These are phyloP conservation scores for Cercospora janseana DNA, from an alignment of 2,329 filamentous ascomycete genomes.

Conservation along the genomic window DNA sequence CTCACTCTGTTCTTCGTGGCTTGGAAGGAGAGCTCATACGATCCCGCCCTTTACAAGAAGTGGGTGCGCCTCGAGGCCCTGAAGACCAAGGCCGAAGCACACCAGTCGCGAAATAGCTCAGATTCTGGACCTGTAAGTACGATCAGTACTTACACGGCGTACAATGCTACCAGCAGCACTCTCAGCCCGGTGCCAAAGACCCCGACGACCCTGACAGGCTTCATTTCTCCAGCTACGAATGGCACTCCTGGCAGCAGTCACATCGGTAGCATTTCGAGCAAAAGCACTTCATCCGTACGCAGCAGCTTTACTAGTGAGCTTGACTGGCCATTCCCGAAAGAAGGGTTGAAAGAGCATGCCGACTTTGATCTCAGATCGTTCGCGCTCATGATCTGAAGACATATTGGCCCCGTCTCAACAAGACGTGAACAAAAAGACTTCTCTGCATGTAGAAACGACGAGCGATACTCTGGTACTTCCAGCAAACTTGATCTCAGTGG, in stretches of 20 bases:
- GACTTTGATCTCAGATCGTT: conserved; percentile 14
- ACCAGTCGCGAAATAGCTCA: conserved; percentile 5
- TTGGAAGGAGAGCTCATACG: conserved; percentile 18
- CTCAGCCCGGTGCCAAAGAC: background rate
- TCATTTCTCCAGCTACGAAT: conserved; percentile 3
- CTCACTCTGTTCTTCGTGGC: conserved; percentile 20
- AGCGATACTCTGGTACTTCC: too few relatives aligned
- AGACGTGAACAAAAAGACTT: too few relatives aligned
- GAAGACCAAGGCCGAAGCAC: conserved; percentile 13
- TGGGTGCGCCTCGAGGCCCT: conserved; percentile 15
- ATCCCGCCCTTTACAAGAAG: conserved; percentile 17
- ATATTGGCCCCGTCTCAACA: too few relatives aligned
- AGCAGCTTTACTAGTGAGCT: conserved; percentile 10
- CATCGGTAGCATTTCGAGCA: conserved; percentile 12
- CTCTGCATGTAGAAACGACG: too few relatives aligned
- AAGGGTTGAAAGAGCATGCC: conserved; percentile 11
- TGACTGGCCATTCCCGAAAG: conserved; percentile 16
- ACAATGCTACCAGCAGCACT: background rate
- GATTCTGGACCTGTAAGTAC: background rate
- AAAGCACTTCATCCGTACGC: conserved; percentile 9
- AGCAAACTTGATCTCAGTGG: too few relatives aligned
- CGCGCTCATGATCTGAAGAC: conserved; percentile 17
- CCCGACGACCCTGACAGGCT: background rate
- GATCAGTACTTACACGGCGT: conserved; percentile 3
- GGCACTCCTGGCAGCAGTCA: conserved; percentile 3